Base-by-base conservation (phyloP, 2,329 filamentous ascomycete species). In the Penicillium brevicompactum region DNA sequence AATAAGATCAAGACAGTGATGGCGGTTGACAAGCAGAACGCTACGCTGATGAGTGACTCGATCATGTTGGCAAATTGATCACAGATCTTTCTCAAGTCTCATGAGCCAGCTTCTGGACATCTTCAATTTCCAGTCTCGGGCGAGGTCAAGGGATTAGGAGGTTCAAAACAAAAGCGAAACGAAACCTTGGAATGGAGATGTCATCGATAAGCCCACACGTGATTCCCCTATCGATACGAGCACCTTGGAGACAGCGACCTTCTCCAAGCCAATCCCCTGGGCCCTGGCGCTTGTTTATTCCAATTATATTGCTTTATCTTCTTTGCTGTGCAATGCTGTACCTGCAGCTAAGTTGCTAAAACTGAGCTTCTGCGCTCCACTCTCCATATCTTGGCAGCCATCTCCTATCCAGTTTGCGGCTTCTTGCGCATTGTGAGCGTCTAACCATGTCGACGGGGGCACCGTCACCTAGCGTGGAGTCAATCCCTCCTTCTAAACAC, bases 1-100 rank as follows among this genome's bases (percentile, higher is more conserved):
- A 79, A 76, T 49, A 84, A 58, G 24, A 86, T 76, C 37, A 83
- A 66, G 40, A 82, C 57, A 7, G 80, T 81, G 60, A 85, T 64
- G 10, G 76, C 63, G 3, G 76, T 81, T 14, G 79, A 82, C 42
- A 84, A 62, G 63, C 56, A 79, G 50, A 74, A 74, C 24, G 66
- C 70, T 57, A 75, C 55, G 51, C 63, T 72, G 49, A 74, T 67
- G 47, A 74, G 52, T 14, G 62, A 61, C 37, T 72, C 72, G 53
- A 74, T 70, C 66, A 77, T 74, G 59, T 51, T 58, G 51, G 22
- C 24, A 51, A 51, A 51, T 18, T 9, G 11, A 18, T 34, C 40
- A 32, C n/a, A 41, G 24, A 11, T 34, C 4, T 38, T n/a, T 8
- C 14, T 34, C 41, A 45, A 45, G 18, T n/a, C 16, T 16, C n/a